A percentile compares a stretch with the other conserved stretches of the same genome.
phyloP scores from a whole-genome alignment of 208 protist genomes.

The Leishmania mexicana region DNA sequence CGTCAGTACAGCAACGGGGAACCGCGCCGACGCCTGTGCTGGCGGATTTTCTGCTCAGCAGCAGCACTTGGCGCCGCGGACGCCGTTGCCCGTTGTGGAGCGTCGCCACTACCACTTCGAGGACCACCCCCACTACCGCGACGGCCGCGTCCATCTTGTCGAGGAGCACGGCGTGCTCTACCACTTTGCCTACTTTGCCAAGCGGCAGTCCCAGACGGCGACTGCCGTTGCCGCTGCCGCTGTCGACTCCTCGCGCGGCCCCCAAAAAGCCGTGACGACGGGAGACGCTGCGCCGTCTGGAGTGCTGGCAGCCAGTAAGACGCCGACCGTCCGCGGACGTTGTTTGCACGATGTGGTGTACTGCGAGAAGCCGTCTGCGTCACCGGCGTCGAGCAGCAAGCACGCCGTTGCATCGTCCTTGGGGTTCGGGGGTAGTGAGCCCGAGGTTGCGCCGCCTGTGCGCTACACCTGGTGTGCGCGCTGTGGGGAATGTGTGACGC shows the following conservation, averaged over 20 bases:
- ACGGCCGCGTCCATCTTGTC: conserved; percentile 65
- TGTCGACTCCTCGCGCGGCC: background rate
- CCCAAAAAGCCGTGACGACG: background rate
- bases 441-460: conserved; percentile 21
- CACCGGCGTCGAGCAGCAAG: background rate
- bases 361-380: conserved; percentile 15
- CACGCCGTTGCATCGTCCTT: background rate
- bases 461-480: conserved; percentile 34
- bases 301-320: background rate
- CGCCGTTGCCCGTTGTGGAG: conserved; percentile 27
- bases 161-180: conserved; percentile 67
- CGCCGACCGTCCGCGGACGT: conserved; percentile 20
- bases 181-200: conserved; percentile 50
- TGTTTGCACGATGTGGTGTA: conserved; percentile 38
- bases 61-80: conserved; percentile 13
- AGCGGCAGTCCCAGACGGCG: background rate
- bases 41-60: background rate
- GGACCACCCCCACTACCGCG: conserved; percentile 35
- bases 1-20: background rate
- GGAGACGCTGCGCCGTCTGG: background rate
- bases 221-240: background rate
- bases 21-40: background rate
- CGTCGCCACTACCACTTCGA: conserved; percentile 45
- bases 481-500: conserved; percentile 30
- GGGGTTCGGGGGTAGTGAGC: background rate